Percentiles rank a stretch among this genome's conserved stretches.
Evolutionary conservation across 2,329 filamentous ascomycete species (phyloP).

Genomic region (Trichoderma cornu-damae): DNA sequence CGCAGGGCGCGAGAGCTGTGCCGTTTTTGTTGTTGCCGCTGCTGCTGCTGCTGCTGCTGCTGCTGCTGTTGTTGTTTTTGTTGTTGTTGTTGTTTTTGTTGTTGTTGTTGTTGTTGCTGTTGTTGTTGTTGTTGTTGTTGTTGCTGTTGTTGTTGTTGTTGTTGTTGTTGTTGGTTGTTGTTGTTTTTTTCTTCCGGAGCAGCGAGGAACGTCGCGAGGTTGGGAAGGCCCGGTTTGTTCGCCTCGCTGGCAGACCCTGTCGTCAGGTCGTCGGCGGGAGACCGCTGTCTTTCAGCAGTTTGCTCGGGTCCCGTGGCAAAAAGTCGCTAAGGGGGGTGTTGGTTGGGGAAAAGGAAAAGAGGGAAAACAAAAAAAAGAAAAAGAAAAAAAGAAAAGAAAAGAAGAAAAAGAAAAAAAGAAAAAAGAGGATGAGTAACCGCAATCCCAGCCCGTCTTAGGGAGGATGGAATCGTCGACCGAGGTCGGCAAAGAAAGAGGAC

Average conservation of each 20-base stretch:
- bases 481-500: constrained; percentile 45
- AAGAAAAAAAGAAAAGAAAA: neutral
- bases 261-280: constrained; percentile 14
- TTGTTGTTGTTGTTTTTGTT: too few relatives aligned
- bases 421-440: constrained; percentile 2
- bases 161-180: too few relatives aligned
- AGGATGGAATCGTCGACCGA: constrained; percentile 50
- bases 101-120: too few relatives aligned
- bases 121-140: too few relatives aligned
- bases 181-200: too few relatives aligned
- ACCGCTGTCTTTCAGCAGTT: neutral
- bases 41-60: too few relatives aligned
- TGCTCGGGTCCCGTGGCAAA: neutral
- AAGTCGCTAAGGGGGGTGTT: neutral
- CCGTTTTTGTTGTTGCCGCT: too few relatives aligned
- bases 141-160: too few relatives aligned
- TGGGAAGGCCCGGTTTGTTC: constrained; percentile 14
- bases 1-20: neutral
- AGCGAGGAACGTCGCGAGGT: constrained; percentile 22
- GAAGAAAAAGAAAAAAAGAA: neutral
- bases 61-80: too few relatives aligned
- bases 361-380: neutral
- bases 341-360: neutral
- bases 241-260: constrained; percentile 24
- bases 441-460: constrained; percentile 38